Conservation (phyloP, 2,329 filamentous ascomycete species). For the Calonectria pseudoreteaudii region DNA sequence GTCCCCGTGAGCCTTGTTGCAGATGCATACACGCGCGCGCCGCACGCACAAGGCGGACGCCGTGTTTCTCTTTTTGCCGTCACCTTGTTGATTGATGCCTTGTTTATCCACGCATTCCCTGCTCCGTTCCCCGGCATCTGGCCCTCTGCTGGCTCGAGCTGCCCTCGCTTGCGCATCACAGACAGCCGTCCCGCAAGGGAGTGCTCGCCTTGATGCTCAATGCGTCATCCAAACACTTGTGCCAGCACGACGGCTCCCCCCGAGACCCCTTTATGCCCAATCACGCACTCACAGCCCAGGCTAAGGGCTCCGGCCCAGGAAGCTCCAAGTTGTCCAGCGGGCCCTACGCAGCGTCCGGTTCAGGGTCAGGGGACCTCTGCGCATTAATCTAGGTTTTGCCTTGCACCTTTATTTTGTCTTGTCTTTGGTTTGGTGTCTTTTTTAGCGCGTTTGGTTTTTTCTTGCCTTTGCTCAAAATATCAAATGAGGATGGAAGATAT, state of each 20-base stretch:
- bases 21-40: not conserved
- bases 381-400: conserved; percentile 7
- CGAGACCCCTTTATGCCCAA: conserved; percentile 1
- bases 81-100: conserved; percentile 2
- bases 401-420: not conserved
- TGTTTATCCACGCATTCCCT: conserved; percentile 6
- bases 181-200: conserved; percentile 1
- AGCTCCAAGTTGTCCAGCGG: not conserved
- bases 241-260: not conserved
- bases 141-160: not conserved
- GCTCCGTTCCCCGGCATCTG: not conserved
- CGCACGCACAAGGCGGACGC: not conserved
- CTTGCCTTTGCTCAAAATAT: not conserved
- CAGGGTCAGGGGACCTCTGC: conserved; percentile 1
- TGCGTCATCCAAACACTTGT: not conserved
- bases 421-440: not conserved
- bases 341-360: not conserved
- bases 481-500: not conserved
- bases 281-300: not conserved
- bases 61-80: not conserved
- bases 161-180: not conserved
- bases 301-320: not conserved
- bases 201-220: conserved; percentile 3
- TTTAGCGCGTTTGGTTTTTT: not conserved
- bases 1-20: conserved; percentile 1